Evolutionary conservation across 768 basidiomycete species (phyloP).

Genomic region (Suillus subluteus): DNA sequence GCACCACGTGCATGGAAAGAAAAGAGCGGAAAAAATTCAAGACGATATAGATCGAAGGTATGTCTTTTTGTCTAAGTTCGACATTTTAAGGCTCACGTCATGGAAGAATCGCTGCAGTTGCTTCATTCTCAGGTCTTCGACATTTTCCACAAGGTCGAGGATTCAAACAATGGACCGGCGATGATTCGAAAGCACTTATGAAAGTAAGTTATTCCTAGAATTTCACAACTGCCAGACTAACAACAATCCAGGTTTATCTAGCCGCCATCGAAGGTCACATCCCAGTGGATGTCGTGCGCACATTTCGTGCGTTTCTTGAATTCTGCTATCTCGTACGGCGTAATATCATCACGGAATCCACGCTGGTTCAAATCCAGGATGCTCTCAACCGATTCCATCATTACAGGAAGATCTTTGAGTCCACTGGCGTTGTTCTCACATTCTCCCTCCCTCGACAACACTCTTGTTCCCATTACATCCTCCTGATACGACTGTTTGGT

Average conservation of each 20-base stretch:
- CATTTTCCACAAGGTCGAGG: background rate
- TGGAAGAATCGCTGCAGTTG: background rate
- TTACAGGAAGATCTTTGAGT: too few relatives aligned
- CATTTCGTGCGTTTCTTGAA: too few relatives aligned
- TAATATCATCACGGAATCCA: too few relatives aligned
- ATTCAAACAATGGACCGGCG: background rate
- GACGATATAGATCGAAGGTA: background rate
- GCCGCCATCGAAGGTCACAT: too few relatives aligned
- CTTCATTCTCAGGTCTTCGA: background rate
- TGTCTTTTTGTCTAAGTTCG: rapidly evolving
- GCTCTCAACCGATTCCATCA: too few relatives aligned
- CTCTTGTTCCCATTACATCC: conserved; percentile 31
- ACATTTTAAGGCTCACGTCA: background rate
- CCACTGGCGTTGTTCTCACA: conserved; percentile 18
- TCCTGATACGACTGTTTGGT: conserved; percentile 27
- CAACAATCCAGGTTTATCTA: background rate
- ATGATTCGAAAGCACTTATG: background rate
- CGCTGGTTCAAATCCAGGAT: too few relatives aligned
- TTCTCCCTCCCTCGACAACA: conserved; percentile 37
- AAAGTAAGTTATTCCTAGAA: too few relatives aligned
- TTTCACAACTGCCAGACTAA: too few relatives aligned
- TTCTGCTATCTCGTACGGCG: too few relatives aligned
- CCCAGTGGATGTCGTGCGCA: too few relatives aligned
- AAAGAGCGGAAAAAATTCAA: background rate
- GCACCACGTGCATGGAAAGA: background rate